Evolutionary conservation across 2,329 filamentous ascomycete species (phyloP), one percentile per base, ranked within the genome.

Genomic region (Didymella segeticola): DNA sequence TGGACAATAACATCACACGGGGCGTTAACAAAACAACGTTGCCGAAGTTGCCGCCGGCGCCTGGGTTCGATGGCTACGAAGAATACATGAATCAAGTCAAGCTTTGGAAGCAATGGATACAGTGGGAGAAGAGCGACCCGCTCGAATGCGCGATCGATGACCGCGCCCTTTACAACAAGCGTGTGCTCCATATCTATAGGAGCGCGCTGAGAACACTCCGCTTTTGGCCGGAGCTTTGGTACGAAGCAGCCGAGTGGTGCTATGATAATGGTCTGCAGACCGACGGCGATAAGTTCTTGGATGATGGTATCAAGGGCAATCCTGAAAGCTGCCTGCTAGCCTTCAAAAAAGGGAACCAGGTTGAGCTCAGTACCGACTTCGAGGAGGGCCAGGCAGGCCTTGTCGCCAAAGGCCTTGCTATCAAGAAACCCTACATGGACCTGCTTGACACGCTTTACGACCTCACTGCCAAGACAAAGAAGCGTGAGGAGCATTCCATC

Each of bases 181-280:
- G 95, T 33, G 85, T 98, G 34, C 75, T 97, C 7, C 96, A 96
- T 73, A 89, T 91, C 60, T 98, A 96, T 80, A 95, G 92, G 73
- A 93, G 97, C 73, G 91, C 93, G 4, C 79, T 96, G 39, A 96
- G 97, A 89, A 89, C 92, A 4, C 79, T 99, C 49, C 87, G 93
- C 43, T 99, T 98, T 76, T 95, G 93, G 85, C 93, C 95, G 4
- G 90, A 96, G 71, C 87, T 97, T 64, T 99, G 95, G 95, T 93
- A 92, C 43, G 92, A 97, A 56, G 93, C 92, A 9, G 90, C 93
- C 1, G 90, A 96, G 61, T 98, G 93, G 86, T 96, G 91, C 74
- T 92, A 92, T 67, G 84, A 89, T 48, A 92, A 95, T 64, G 85
- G 85, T 37, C 78, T 93, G 62, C 82, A 85, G 30, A 77, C 86